These are phyloP conservation scores for Symbiodinium pilosum DNA, from an alignment of 73 alveolate genomes.

Conservation along the genomic window DNA sequence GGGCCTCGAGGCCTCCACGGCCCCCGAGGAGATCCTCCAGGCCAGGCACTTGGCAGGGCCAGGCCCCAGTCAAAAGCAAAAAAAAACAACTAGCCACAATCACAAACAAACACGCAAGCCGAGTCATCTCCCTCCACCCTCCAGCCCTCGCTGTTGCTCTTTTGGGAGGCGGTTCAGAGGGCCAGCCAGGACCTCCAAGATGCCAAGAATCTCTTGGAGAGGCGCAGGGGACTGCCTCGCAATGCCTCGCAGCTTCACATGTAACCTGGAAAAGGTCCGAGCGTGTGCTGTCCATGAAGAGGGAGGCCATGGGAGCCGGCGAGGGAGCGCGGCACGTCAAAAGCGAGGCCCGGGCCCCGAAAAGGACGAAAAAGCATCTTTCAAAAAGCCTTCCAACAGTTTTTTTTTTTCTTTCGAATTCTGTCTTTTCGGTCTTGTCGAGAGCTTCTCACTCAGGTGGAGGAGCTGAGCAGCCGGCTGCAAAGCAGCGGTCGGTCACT, in stretches of 20 bases:
- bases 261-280: background rate
- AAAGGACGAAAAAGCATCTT: no score
- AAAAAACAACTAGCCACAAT: no score
- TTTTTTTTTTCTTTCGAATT: background rate
- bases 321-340: constrained; percentile 17
- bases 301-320: constrained; percentile 22
- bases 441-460: background rate
- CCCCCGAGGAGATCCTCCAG: constrained; percentile 1
- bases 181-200: background rate
- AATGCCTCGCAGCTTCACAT: background rate
- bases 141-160: background rate
- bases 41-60: background rate
- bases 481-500: background rate
- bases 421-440: background rate
- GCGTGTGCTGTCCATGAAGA: background rate
- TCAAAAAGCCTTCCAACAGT: no score
- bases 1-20: background rate
- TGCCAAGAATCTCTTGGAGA: background rate
- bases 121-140: no score
- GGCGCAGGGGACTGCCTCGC: background rate
- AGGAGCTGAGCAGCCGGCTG: background rate
- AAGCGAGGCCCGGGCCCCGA: no score
- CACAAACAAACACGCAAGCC: no score
- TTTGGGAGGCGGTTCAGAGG: background rate
- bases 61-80: no score